Conservation (phyloP, 106 monocot genomes). For the Dioscorea zingiberensis region DNA sequence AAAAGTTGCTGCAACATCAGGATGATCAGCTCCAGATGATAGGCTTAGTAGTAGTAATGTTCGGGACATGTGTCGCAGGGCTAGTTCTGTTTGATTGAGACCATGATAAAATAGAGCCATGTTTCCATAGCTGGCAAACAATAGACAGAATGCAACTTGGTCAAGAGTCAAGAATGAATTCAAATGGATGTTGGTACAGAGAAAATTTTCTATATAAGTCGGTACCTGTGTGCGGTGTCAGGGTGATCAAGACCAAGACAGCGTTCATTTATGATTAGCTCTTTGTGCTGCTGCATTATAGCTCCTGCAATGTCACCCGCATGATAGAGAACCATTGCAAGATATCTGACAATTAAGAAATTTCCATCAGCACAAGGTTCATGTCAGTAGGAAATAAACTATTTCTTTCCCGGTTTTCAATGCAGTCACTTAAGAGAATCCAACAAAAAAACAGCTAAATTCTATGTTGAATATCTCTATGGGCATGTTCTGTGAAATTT, state of each 20-base stretch:
- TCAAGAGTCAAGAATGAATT: conserved; percentile 14
- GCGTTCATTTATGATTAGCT: conserved; percentile 94
- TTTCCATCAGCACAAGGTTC: no score
- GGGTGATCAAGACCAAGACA: conserved; percentile 98
- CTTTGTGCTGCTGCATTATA: conserved; percentile 93
- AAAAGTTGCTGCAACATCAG: conserved; percentile 91
- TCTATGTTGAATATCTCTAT: no score
- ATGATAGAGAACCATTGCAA: conserved; percentile 96
- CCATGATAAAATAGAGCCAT: conserved; percentile 99
- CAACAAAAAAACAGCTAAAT: no score
- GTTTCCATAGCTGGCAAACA: conserved; percentile 77
- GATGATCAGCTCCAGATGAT: conserved; percentile 86
- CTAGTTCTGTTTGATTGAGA: conserved; percentile 87
- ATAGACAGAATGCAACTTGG: not conserved
- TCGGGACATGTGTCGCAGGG: conserved; percentile 80
- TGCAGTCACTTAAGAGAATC: no score
- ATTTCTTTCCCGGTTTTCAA: no score
- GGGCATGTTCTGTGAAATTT: no score
- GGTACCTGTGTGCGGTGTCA: conserved; percentile 80
- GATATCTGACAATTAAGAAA: conserved; percentile 47
- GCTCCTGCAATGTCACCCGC: conserved; percentile 94
- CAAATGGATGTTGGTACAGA: not conserved
- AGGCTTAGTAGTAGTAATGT: conserved; percentile 73
- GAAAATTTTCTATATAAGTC: not conserved
- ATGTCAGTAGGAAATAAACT: no score